A percentile compares a stretch with the other conserved stretches of the same genome.
These are phyloP conservation scores for Diutina rugosa DNA, from an alignment of 1,139 yeast species.

Conservation along the genomic window DNA sequence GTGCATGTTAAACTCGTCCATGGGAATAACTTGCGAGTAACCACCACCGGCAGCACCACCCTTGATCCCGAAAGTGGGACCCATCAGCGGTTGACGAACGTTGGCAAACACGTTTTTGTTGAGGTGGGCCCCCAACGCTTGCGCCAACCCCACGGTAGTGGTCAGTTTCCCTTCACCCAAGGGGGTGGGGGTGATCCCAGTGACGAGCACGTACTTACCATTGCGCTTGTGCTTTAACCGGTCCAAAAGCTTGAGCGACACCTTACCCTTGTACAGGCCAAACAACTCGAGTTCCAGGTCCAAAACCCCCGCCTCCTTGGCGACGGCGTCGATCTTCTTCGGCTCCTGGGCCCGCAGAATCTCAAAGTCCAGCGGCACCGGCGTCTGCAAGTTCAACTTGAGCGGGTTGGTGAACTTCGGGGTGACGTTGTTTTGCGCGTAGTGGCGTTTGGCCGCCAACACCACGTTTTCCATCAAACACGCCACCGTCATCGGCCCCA, in stretches of 20 bases:
- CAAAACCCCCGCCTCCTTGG: constrained; percentile 72
- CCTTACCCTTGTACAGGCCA: constrained; percentile 90
- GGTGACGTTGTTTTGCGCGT: constrained; percentile 28
- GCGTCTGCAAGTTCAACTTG: constrained; percentile 50
- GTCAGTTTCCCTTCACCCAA: constrained; percentile 98
- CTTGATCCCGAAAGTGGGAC: constrained; percentile 97
- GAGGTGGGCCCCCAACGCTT: constrained; percentile 89
- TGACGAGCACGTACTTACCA: constrained; percentile 86
- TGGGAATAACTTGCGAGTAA: constrained; percentile 94
- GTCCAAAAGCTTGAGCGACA: constrained; percentile 19
- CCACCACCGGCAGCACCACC: constrained; percentile 99
- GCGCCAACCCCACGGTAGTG: constrained; percentile 92
- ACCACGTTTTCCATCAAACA: constrained; percentile 83
- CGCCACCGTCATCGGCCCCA: constrained; percentile 99
- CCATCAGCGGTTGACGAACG: constrained; percentile 98
- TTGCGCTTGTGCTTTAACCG: constrained; percentile 20
- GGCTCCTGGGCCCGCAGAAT: constrained; percentile 87
- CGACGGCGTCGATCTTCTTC: constrained; percentile 70
- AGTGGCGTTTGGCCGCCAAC: constrained; percentile 49
- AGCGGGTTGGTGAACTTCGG: constrained; percentile 40
- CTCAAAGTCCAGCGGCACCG: constrained; percentile 92
- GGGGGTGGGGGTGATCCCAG: constrained; percentile 98
- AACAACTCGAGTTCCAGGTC: constrained; percentile 80
- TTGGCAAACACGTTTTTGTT: constrained; percentile 74
- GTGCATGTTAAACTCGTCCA: constrained; percentile 98